Conservation (phyloP, 1,284 basidiomycete species). For the Trametes sp. region DNA sequence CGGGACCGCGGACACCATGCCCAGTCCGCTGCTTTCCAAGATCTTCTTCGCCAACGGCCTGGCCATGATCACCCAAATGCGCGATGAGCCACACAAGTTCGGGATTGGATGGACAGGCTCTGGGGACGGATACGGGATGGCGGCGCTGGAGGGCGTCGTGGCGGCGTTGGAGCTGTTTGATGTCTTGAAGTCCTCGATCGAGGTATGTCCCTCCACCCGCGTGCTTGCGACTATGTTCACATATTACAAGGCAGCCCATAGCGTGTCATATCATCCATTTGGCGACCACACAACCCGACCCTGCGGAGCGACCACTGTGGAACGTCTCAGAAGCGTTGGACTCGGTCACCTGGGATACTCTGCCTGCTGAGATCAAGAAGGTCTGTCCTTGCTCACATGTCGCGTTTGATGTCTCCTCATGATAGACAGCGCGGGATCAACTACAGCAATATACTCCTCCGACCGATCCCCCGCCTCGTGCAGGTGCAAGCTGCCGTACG, state of each 20-base stretch:
- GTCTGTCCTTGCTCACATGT: slow-evolving; percentile 43
- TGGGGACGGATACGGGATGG: slow-evolving; percentile 62
- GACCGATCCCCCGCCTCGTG: slow-evolving; percentile 53
- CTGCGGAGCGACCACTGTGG: slow-evolving; percentile 58
- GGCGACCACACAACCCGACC: slow-evolving; percentile 63
- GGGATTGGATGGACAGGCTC: slow-evolving; percentile 64
- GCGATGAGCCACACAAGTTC: slow-evolving; percentile 54
- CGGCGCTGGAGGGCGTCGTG: slow-evolving; percentile 74
- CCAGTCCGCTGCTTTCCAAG: slow-evolving; percentile 62
- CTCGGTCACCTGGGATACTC: slow-evolving; percentile 66
- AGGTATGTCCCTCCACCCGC: slow-evolving; percentile 25
- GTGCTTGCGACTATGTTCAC: slow-evolving; percentile 27
- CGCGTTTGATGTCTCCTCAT: background rate
- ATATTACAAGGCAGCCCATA: slow-evolving; percentile 33
- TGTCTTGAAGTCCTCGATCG: slow-evolving; percentile 42
- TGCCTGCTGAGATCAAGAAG: slow-evolving; percentile 70
- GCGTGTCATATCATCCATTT: slow-evolving; percentile 68
- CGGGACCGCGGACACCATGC: slow-evolving; percentile 55
- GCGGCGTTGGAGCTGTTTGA: slow-evolving; percentile 78
- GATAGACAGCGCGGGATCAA: slow-evolving; percentile 63
- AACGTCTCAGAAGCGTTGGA: slow-evolving; percentile 64
- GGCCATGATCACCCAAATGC: slow-evolving; percentile 53
- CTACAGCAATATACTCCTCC: slow-evolving; percentile 59
- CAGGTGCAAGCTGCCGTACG: slow-evolving; percentile 61
- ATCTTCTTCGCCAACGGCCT: slow-evolving; percentile 58